These are phyloP conservation scores for Nannochloris sp. DNA, from an alignment of 139 green algal species.

Conservation along the genomic window DNA sequence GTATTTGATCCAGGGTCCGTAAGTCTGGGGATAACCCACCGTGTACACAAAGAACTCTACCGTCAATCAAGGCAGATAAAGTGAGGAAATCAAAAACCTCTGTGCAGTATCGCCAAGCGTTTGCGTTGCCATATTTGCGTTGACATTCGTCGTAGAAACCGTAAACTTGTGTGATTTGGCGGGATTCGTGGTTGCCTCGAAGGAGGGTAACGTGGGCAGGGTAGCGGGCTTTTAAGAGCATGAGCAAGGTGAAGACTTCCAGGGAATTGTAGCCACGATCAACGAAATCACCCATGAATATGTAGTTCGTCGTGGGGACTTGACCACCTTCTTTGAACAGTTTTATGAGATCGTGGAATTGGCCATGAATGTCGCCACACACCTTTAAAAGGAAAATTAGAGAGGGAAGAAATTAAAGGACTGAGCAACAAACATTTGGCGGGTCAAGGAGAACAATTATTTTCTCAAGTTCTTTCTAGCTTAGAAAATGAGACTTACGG, in stretches of 20 bases:
- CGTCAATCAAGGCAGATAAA: conserved; percentile 89
- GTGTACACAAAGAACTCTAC: conserved; percentile 93
- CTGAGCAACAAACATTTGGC: neutral
- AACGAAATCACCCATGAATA: conserved; percentile 99
- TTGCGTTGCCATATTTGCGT: conserved; percentile 98
- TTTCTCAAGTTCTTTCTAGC: conserved; percentile 3
- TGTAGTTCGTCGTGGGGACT: conserved; percentile 93
- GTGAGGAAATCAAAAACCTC: conserved; percentile 99
- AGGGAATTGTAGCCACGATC: conserved; percentile 98
- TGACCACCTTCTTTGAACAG: conserved; percentile 95
- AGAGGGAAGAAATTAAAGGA: neutral
- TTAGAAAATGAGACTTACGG: no score
- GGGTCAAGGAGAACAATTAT: conserved; percentile 13
- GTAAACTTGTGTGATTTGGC: conserved; percentile 99
- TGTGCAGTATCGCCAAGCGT: conserved; percentile 98
- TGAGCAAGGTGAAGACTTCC: conserved; percentile 97
- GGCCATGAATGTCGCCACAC: conserved; percentile 98
- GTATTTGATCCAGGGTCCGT: conserved; percentile 93
- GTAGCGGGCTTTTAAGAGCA: conserved; percentile 92
- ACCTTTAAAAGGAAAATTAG: conserved; percentile 51
- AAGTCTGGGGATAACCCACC: conserved; percentile 94
- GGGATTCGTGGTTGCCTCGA: conserved; percentile 93
- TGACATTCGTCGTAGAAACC: conserved; percentile 99
- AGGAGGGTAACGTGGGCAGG: conserved; percentile 94
- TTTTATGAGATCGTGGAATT: conserved; percentile 98